A percentile compares a stretch with the other conserved stretches of the same genome.
Evolutionary conservation across 306 rosid species (phyloP).

Genomic region (Leucaena leucocephala): DNA sequence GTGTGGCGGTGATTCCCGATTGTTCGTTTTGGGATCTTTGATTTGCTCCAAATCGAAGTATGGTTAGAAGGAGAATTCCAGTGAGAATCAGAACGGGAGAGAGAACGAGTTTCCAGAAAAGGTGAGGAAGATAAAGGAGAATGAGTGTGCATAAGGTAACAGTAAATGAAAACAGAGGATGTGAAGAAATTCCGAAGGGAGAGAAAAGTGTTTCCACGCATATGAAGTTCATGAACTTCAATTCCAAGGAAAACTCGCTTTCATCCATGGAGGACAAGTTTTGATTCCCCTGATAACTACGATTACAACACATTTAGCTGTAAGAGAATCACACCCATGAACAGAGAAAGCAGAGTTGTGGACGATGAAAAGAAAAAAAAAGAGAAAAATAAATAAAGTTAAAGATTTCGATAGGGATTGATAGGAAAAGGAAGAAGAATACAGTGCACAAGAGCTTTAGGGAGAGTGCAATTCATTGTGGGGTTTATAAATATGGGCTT

Average conservation of each 20-base stretch:
- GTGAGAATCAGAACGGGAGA: constrained; percentile 66
- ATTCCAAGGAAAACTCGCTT: constrained; percentile 33
- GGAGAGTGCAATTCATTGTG: neutral
- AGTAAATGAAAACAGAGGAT: constrained; percentile 72
- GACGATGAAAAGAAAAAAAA: neutral
- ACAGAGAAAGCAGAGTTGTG: constrained; percentile 20
- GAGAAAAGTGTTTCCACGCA: constrained; percentile 36
- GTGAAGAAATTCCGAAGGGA: constrained; percentile 43
- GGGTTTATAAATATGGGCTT: constrained; percentile 40
- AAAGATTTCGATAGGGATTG: constrained; percentile 31
- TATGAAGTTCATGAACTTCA: constrained; percentile 44
- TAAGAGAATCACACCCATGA: constrained; percentile 46
- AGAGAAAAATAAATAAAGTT: neutral
- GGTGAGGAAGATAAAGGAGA: constrained; percentile 61
- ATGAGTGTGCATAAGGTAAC: constrained; percentile 59
- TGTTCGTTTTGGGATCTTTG: constrained; percentile 49
- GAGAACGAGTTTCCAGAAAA: constrained; percentile 49
- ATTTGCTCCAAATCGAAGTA: constrained; percentile 75
- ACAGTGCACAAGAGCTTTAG: constrained; percentile 26
- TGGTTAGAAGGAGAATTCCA: constrained; percentile 46
- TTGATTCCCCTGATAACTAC: constrained; percentile 10
- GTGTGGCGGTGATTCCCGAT: neutral
- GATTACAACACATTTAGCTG: constrained; percentile 10
- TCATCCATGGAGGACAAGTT: constrained; percentile 41
- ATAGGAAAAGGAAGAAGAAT: constrained; percentile 34